Percentiles rank a stretch among this genome's conserved stretches.
These are phyloP conservation scores for Sarcodon aspratus DNA, from an alignment of 768 basidiomycete genomes.

Conservation along the genomic window DNA sequence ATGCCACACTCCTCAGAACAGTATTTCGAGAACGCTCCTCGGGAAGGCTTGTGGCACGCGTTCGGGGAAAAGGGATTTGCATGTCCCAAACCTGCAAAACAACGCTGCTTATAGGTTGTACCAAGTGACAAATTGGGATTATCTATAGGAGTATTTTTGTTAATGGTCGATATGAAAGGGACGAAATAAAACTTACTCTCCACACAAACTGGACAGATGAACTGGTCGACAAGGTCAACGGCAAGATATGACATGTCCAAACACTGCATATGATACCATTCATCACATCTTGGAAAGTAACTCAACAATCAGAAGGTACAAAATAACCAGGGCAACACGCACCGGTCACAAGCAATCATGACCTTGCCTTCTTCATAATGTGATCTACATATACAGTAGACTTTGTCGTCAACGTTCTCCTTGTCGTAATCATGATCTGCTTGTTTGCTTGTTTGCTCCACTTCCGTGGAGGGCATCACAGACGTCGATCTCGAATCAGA, in stretches of 20 bases:
- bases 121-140: constrained; percentile 45
- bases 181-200: constrained; percentile 40
- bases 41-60: constrained; percentile 72
- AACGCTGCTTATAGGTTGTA: constrained; percentile 76
- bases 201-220: constrained; percentile 77
- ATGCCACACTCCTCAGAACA: constrained; percentile 85
- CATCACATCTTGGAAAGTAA: constrained; percentile 61
- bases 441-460: constrained; percentile 29
- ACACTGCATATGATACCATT: constrained; percentile 90
- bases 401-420: constrained; percentile 44
- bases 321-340: background rate
- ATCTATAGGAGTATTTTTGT: constrained; percentile 23
- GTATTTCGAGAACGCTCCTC: constrained; percentile 80
- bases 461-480: constrained; percentile 41
- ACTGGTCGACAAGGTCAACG: constrained; percentile 85
- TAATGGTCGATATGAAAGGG: background rate
- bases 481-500: constrained; percentile 59
- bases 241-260: constrained; percentile 72
- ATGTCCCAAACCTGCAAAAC: constrained; percentile 58
- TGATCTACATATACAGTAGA: constrained; percentile 86
- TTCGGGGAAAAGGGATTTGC: constrained; percentile 47
- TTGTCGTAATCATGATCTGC: constrained; percentile 27
- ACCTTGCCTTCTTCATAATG: constrained; percentile 77
- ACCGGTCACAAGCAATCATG: constrained; percentile 95
- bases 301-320: background rate